These are phyloP conservation scores for Boletus rex-veris DNA, from an alignment of 768 basidiomycete species.

Conservation along the genomic window DNA sequence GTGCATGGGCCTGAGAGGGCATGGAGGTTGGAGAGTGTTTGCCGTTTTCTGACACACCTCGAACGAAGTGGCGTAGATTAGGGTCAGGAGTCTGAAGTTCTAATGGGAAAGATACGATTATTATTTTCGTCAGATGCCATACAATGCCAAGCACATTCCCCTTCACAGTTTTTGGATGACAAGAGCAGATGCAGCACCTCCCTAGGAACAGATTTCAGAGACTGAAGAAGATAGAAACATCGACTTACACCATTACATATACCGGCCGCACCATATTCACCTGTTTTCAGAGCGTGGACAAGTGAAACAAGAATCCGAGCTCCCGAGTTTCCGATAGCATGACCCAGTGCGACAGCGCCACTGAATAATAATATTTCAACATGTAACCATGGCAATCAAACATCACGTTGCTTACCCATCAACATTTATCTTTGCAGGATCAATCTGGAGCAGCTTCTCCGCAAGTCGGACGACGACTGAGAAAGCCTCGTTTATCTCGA, in stretches of 20 bases:
- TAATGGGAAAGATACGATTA: slow-evolving; percentile 8
- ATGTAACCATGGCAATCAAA: slow-evolving; percentile 2
- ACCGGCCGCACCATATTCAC: slow-evolving; percentile 93
- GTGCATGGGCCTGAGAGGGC: background rate
- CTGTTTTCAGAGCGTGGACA: slow-evolving; percentile 84
- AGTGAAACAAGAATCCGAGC: slow-evolving; percentile 92
- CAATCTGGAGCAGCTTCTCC: slow-evolving; percentile 82
- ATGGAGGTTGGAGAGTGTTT: background rate
- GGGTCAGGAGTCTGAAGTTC: slow-evolving; percentile 1
- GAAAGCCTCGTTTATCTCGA: slow-evolving; percentile 98
- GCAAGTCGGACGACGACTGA: slow-evolving; percentile 89
- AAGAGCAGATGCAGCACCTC: slow-evolving; percentile 89
- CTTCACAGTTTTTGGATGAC: slow-evolving; percentile 81
- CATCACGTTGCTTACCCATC: slow-evolving; percentile 58
- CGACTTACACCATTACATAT: slow-evolving; percentile 92
- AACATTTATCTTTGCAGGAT: slow-evolving; percentile 85
- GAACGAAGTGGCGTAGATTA: slow-evolving; percentile 1
- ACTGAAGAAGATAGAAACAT: slow-evolving; percentile 5
- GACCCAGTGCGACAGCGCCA: slow-evolving; percentile 93
- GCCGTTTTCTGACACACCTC: slow-evolving; percentile 15
- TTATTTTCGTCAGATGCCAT: slow-evolving; percentile 18
- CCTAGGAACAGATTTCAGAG: slow-evolving; percentile 43
- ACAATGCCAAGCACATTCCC: slow-evolving; percentile 12
- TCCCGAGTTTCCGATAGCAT: slow-evolving; percentile 96
- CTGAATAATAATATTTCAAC: slow-evolving; percentile 39